Evolutionary conservation across 306 rosid genomes (phyloP).

Genomic region (Gleditsia sinensis): DNA sequence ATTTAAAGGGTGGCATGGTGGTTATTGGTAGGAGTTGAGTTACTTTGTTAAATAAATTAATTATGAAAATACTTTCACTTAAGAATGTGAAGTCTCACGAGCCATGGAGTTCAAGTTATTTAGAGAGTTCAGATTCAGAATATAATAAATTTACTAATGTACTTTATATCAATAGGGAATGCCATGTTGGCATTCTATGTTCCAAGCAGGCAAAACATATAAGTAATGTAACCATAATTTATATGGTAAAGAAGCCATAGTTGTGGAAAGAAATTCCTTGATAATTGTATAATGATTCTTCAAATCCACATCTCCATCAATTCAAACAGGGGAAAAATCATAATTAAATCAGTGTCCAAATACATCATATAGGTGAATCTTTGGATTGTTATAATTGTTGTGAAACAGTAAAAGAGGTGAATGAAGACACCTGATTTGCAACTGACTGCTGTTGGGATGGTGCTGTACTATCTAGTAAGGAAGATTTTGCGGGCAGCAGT

Average conservation of each 20-base stretch:
- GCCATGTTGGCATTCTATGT: not conserved
- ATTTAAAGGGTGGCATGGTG: too few species aligned
- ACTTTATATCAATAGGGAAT: not conserved
- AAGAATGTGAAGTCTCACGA: too few species aligned
- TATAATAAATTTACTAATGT: not conserved
- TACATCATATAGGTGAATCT: not conserved
- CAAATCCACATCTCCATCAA: not conserved
- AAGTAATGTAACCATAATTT: not conserved
- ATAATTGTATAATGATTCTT: not conserved
- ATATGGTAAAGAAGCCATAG: not conserved
- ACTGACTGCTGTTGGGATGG: constrained; percentile 46
- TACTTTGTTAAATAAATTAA: too few species aligned
- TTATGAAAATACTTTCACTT: too few species aligned
- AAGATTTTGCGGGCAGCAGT: constrained; percentile 59
- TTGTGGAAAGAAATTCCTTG: not conserved
- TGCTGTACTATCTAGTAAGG: constrained; percentile 48
- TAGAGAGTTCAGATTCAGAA: too few species aligned
- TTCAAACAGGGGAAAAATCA: not conserved
- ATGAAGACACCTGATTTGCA: constrained; percentile 68
- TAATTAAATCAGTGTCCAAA: not conserved
- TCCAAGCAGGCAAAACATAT: not conserved
- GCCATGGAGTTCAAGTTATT: too few species aligned
- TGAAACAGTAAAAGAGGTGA: not conserved
- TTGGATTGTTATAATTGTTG: not conserved
- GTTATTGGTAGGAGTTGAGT: too few species aligned